Percentiles rank a stretch among this genome's conserved stretches.
These are phyloP conservation scores for Jimgerdemannia flammicorona DNA, from an alignment of 192 early-diverging fungal species.

Conservation along the genomic window DNA sequence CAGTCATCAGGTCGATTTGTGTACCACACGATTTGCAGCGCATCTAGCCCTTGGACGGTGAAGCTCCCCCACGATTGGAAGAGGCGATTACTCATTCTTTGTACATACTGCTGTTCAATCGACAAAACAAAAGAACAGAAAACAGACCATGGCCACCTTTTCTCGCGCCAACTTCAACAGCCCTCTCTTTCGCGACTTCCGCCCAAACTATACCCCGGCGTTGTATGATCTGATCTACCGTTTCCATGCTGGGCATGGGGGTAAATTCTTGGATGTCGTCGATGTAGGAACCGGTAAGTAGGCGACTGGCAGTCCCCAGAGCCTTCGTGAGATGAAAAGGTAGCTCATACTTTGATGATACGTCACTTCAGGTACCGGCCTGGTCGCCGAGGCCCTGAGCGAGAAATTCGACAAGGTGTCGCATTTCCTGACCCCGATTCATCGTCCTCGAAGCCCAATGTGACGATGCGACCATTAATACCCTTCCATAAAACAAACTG, in stretches of 20 bases:
- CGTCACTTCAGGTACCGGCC: constrained; percentile 32
- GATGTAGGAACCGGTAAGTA: constrained; percentile 46
- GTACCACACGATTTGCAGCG: too few relatives aligned
- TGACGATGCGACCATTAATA: not conserved
- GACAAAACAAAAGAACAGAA: too few relatives aligned
- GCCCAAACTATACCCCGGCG: constrained; percentile 15
- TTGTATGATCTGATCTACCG: constrained; percentile 32
- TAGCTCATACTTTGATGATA: too few relatives aligned
- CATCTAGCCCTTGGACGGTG: too few relatives aligned
- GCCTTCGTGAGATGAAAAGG: too few relatives aligned
- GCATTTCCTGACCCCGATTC: not conserved
- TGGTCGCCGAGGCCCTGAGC: constrained; percentile 41
- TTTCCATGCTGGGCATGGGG: constrained; percentile 35
- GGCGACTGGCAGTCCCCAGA: too few relatives aligned
- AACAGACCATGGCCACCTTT: not conserved
- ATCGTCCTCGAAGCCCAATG: not conserved
- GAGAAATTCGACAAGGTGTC: constrained; percentile 37
- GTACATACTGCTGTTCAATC: too few relatives aligned
- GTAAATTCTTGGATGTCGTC: constrained; percentile 35
- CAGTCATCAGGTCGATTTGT: too few relatives aligned
- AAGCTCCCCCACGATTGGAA: too few relatives aligned
- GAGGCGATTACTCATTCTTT: too few relatives aligned
- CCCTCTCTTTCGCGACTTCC: constrained; percentile 13
- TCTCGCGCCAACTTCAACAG: constrained; percentile 17
- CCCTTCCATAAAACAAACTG: not conserved